Evolutionary conservation across 805 yeast genomes (phyloP).

Genomic region (Saturnispora diversa): DNA sequence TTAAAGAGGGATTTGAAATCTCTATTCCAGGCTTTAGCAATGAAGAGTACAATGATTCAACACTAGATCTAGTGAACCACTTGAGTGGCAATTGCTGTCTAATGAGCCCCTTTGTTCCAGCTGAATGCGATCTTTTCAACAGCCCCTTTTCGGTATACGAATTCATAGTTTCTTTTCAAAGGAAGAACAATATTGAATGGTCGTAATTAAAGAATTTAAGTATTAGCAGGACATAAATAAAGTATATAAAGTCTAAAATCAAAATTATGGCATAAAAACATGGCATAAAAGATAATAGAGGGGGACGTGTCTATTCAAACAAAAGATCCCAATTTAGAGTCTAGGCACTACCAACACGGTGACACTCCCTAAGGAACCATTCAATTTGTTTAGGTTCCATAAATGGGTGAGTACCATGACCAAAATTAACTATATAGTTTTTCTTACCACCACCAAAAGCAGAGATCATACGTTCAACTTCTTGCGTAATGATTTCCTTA

Average conservation of each 20-base stretch:
- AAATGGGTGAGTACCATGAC: slow-evolving; percentile 97
- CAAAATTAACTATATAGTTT: slow-evolving; percentile 87
- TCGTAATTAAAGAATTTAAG: too few species aligned
- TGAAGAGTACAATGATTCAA: slow-evolving; percentile 1
- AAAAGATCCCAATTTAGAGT: too few species aligned
- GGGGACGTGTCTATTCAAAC: too few species aligned
- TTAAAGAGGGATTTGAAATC: not conserved
- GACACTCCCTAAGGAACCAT: slow-evolving; percentile 67
- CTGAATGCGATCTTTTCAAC: not conserved
- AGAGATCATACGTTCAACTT: slow-evolving; percentile 79
- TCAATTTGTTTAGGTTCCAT: slow-evolving; percentile 89
- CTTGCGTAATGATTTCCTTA: slow-evolving; percentile 65
- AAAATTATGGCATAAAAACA: too few species aligned
- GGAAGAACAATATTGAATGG: too few species aligned
- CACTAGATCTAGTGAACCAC: slow-evolving; percentile 1
- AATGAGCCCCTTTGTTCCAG: not conserved
- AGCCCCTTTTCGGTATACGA: too few species aligned
- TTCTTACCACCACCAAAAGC: slow-evolving; percentile 94
- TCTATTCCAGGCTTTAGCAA: slow-evolving; percentile 1
- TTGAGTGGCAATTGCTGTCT: not conserved
- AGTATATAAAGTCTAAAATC: too few species aligned
- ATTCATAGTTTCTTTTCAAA: too few species aligned
- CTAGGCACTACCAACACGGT: slow-evolving; percentile 15
- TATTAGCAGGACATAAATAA: too few species aligned
- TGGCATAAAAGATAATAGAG: too few species aligned